Percentiles rank a stretch among this genome's conserved stretches.
Evolutionary conservation across 2,329 filamentous ascomycete species (phyloP).

Genomic region (Pseudohalonectria lignicola): DNA sequence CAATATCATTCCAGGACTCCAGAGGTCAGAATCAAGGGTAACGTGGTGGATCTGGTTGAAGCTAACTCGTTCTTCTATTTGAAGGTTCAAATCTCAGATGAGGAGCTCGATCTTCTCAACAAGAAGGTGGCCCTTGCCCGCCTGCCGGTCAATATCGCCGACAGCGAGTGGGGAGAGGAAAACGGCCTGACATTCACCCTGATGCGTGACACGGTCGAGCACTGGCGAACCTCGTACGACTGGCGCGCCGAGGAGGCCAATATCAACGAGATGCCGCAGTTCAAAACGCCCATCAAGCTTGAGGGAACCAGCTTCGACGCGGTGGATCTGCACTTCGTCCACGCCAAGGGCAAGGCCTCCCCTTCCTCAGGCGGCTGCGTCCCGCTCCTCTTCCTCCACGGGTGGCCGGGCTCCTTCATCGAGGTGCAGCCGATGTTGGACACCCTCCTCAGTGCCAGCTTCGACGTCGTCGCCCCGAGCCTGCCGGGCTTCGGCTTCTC

Average conservation of each 20-base stretch:
- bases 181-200: not conserved
- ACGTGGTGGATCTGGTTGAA: too few species aligned
- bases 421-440: conserved; percentile 24
- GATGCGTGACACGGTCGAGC: not conserved
- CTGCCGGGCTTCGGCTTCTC: conserved; percentile 33
- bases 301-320: not conserved
- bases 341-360: not conserved
- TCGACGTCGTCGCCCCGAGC: conserved; percentile 34
- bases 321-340: not conserved
- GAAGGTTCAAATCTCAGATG: not conserved
- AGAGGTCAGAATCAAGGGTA: too few species aligned
- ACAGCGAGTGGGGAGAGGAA: not conserved
- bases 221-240: not conserved
- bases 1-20: too few species aligned
- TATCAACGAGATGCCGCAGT: not conserved
- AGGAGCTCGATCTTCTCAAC: conserved; percentile 1
- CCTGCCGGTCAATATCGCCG: not conserved
- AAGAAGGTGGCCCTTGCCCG: conserved; percentile 1
- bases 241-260: conserved; percentile 1
- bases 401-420: conserved; percentile 29
- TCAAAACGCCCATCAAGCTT: not conserved
- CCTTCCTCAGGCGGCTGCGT: too few species aligned
- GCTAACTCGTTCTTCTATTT: too few species aligned
- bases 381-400: conserved; percentile 28
- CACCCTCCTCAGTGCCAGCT: conserved; percentile 19